Evolutionary conservation across 1,284 basidiomycete genomes (phyloP), one percentile per base, ranked within the genome.

Genomic region (Schizophyllum amplum): DNA sequence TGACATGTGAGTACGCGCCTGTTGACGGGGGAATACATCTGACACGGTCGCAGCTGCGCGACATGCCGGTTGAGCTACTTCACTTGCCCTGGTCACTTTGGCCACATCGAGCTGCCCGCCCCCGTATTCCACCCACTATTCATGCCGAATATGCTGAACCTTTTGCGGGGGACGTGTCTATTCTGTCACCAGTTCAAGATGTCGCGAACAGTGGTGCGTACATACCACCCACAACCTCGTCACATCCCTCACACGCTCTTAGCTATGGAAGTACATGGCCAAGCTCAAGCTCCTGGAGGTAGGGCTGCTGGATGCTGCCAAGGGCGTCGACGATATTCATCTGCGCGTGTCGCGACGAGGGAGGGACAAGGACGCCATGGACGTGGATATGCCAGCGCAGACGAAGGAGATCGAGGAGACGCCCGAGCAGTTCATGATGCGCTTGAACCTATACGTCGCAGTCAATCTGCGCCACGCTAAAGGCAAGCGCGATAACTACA

Each of bases 121-220:
- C 94, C 97, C 24, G 92, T 99, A 13, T 99, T 92, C 70, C 96
- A 99, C 69, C 97, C 97, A 0, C 77, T 99, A 25, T 99, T 98
- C 74, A 94, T 99, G 87, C 80, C 81, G 52, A 93, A 97, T 67
- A 89, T 92, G 78, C 95, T 88, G 71, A 89, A 90, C 63, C 73
- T 99, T 54, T 77, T 99, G 15, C 86, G 94, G 55, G 88, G 87
- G 49, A 88, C 86, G n/a, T 99, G 97, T 75, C 75, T 97, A 68
- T 98, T 92, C 74, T 99, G 97, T 73, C 96, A 99, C 72, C 83
- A 81, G 64, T 98, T 99, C 75, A 94, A 96, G 72, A 74, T 90
- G 65, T 80, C 80, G 61, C 80, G 87, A 65, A 77, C 85, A n/a
- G 76, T 82, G 72, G 94, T 95, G 68, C 65, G 90, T 75, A 42